Evolutionary conservation across 768 basidiomycete species (phyloP), one percentile per base, ranked within the genome.

Genomic region (Collybia sordida): DNA sequence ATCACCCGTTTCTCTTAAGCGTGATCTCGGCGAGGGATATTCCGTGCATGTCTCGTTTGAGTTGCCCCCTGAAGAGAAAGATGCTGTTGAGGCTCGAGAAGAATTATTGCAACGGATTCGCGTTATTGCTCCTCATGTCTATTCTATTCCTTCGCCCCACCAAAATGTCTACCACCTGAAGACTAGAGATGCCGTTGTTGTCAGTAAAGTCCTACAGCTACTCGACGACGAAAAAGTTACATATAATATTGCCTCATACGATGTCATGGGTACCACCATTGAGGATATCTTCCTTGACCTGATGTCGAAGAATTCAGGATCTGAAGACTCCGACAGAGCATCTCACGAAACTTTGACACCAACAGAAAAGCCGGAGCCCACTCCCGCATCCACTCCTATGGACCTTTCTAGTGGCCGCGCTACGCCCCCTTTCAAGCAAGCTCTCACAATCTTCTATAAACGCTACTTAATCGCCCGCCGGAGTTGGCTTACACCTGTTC

Each of bases 261-360:
- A 90, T 48, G 74, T 90, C 19, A 66, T 86, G 18, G 84, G 86
- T 8, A 85, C 88, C 0, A 81, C 87, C 6, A 85, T 93, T 35
- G 90, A 93, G 63, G 87, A 90, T 49, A 86, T 93, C 39, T 92
- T 93, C 70, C 73, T 93, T 17, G 74, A 78, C 35, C 66, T 93
- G 15, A 89, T 90, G 86, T 65, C 65, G 41, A 69, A 75, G 14
- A 68, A 77, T 22, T 66, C 72, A 12, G 54, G 52, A 2, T 53
- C 61, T 12, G 56, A 60, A 37, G 50, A 55, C 23, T 55, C 59
- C n/a, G 56, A 45, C 2, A 56, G 56, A 17, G 61, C 67, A 40
- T 23, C 28, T 3, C 42, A 37, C 55, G 44, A 44, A 17, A 47
- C 39, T 21, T 5, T 36, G 31, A 23, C 38, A 50, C 47, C 45